phyloP scores from a whole-genome alignment of 169 alveolate species.

The Plasmodium coatneyi region DNA sequence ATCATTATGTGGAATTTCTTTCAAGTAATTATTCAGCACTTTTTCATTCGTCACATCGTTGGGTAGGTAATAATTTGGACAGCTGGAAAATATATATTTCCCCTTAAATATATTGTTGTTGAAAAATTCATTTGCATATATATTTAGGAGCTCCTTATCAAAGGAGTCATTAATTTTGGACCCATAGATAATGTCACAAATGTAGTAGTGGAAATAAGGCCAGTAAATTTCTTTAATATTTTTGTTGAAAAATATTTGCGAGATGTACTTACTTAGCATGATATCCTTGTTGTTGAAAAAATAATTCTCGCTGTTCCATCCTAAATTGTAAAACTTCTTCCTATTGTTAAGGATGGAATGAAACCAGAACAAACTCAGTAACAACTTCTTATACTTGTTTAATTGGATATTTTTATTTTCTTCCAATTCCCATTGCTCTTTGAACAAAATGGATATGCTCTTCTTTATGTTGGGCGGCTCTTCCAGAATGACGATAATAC shows the following conservation, averaged over 20 bases:
- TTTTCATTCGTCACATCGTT: constrained; percentile 56
- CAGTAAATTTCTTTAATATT: constrained; percentile 66
- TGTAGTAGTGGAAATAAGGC: constrained; percentile 72
- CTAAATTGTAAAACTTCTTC: constrained; percentile 92
- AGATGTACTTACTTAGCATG: constrained; percentile 53
- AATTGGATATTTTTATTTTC: constrained; percentile 72
- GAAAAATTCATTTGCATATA: constrained; percentile 73
- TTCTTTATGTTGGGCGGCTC: constrained; percentile 87
- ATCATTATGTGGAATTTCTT: constrained; percentile 74
- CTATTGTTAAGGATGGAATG: constrained; percentile 91
- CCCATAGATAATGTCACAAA: constrained; percentile 74
- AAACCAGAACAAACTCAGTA: constrained; percentile 93
- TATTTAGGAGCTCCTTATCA: constrained; percentile 62
- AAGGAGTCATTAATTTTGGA: constrained; percentile 58
- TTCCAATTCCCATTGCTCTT: constrained; percentile 74
- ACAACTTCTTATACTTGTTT: constrained; percentile 78
- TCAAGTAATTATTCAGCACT: constrained; percentile 37
- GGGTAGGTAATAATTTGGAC: constrained; percentile 56
- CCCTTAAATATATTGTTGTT: constrained; percentile 74
- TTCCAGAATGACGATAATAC: constrained; percentile 94
- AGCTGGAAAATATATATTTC: constrained; percentile 62
- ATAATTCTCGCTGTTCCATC: constrained; percentile 92
- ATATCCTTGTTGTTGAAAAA: constrained; percentile 92
- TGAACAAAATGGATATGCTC: constrained; percentile 56
- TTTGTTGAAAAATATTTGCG: constrained; percentile 55